Evolutionary conservation across 345 rosid genomes (phyloP), one percentile per base, ranked within the genome.

Genomic region (Sonneratia caseolaris): DNA sequence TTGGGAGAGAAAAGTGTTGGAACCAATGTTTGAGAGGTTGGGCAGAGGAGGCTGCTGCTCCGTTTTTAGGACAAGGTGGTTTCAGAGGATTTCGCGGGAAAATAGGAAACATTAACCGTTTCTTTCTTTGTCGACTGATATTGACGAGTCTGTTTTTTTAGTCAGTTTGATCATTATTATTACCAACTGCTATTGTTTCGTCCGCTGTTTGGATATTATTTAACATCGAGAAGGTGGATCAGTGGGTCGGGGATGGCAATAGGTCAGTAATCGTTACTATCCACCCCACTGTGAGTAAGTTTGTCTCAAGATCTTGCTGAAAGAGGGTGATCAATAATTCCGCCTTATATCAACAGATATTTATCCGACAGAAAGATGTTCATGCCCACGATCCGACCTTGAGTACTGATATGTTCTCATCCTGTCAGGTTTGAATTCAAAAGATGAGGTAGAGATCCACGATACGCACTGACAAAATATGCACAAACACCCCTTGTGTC

Each of bases 71-170:
- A 62, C 66, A 32, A 62, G 37, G 37, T 24, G 37, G 66, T 24
- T 62, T 53, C 22, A 70, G 67, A 56, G 66, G 35, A 40, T 68
- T 68, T 69, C 68, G 59, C 76, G 76, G 76, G 68, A 69, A 68
- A 43, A 1, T 2, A 24, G 9, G 36, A 59, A 59, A 59, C 64
- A 32, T 8, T 11, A 74, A 68, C 72, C 38, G 65, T 59, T 59
- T 74, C 43, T 59, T 57, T 19, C 1, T 55, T 22, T 24, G n/a
- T n/a, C n/a, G 27, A 56, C 68, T 62, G 66, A 32, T 32, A 27
- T 27, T 62, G 37, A 35, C 37, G 32, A 5, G 38, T 27, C 12
- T 61, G 35, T 9, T 24, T 62, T 62, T 27, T 35, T 32, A 62
- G 66, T 37, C 27, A 62, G 65, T 6, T 55, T 55, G 3, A 21